Conservation (phyloP, 257 asterid species). For the Solanum virginianum region DNA sequence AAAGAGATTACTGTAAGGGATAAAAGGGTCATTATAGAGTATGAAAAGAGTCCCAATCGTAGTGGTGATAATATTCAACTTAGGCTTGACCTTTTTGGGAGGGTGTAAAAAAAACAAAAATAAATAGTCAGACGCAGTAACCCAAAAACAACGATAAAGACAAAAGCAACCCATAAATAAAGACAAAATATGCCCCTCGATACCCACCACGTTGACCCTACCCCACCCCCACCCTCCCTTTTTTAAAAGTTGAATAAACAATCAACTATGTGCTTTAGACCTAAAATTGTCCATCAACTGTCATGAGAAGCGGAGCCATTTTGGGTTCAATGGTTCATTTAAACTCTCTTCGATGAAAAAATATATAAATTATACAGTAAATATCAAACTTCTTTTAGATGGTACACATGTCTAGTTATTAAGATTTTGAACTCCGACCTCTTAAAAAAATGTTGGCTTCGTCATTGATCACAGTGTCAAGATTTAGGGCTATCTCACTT, state of each 20-base stretch:
- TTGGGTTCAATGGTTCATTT: too few species aligned
- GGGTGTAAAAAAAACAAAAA: neutral
- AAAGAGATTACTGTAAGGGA: neutral
- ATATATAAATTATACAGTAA: too few species aligned
- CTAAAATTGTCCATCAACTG: neutral
- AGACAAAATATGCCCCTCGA: neutral
- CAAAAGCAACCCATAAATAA: slow-evolving; percentile 1
- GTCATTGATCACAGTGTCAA: too few species aligned
- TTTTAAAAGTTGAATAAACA: too few species aligned
- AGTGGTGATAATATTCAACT: neutral
- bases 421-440: too few species aligned
- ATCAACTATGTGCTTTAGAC: neutral
- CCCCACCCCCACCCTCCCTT: neutral
- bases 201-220: neutral
- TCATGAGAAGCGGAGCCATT: too few species aligned
- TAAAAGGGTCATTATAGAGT: neutral
- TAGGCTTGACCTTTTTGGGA: neutral
- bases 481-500: neutral
- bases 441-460: too few species aligned
- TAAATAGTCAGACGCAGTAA: neutral
- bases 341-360: too few species aligned
- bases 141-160: neutral
- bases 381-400: too few species aligned
- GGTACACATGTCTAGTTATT: too few species aligned
- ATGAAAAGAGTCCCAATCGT: neutral